Evolutionary conservation across 2,329 filamentous ascomycete genomes (phyloP).

Genomic region (Hymenoscyphus albidus): DNA sequence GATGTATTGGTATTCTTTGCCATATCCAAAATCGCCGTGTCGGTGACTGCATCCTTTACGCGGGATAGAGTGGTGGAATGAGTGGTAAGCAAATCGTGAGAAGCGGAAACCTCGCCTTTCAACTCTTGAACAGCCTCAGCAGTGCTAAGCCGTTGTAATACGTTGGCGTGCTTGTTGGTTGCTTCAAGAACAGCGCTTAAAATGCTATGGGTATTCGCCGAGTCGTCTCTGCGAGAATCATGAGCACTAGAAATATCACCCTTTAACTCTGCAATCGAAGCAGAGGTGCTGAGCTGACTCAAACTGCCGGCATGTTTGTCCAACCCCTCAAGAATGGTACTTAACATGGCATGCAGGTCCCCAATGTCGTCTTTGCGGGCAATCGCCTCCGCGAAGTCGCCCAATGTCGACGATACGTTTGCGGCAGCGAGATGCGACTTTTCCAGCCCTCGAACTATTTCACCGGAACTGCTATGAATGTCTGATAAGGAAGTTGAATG

Average conservation of each 20-base stretch:
- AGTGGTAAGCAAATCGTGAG: neutral
- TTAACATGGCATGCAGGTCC: neutral
- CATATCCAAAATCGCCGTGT: neutral
- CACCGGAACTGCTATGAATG: conserved; percentile 1
- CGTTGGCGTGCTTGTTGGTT: neutral
- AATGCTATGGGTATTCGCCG: neutral
- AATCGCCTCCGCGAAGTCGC: neutral
- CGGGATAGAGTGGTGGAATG: conserved; percentile 2
- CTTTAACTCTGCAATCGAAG: neutral
- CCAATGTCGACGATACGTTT: neutral
- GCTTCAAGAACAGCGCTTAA: neutral
- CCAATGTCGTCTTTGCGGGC: conserved; percentile 1
- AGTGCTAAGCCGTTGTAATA: neutral
- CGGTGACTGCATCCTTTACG: neutral
- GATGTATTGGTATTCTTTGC: neutral
- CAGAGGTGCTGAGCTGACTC: neutral
- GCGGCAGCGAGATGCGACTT: neutral
- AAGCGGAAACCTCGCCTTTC: neutral
- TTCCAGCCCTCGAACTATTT: neutral
- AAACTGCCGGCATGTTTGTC: neutral
- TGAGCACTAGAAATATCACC: neutral
- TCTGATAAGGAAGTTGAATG: neutral
- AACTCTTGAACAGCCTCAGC: conserved; percentile 1
- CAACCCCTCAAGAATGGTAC: neutral
- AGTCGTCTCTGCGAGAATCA: neutral